A percentile compares a stretch with the other conserved stretches of the same genome.
Evolutionary conservation across 148 eudicot genomes (phyloP).

Genomic region (Amaranthus cruentus): DNA sequence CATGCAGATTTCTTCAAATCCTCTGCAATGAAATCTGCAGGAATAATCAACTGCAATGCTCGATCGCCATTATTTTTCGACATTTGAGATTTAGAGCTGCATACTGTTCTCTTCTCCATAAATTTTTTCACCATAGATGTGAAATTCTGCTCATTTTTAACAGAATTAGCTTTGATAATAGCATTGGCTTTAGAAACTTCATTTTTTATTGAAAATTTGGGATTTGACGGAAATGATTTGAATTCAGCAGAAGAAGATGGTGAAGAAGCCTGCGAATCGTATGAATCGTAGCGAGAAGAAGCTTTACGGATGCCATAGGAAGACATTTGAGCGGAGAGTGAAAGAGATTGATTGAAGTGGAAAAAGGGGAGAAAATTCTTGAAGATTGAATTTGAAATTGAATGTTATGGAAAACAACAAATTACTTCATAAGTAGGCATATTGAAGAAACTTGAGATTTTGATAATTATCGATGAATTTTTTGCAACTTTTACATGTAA

Average conservation of each 20-base stretch:
- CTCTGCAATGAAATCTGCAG: conserved; percentile 49
- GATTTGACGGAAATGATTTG: conserved; percentile 18
- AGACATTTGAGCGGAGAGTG: conserved; percentile 3
- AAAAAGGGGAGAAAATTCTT: conserved; percentile 12
- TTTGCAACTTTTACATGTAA: conserved; percentile 3
- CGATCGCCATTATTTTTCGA: background rate
- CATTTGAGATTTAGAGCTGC: conserved; percentile 14
- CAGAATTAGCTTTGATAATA: conserved; percentile 17
- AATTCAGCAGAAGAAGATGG: conserved; percentile 44
- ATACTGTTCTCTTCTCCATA: conserved; percentile 41
- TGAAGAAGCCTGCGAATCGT: conserved; percentile 34
- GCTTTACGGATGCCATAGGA: conserved; percentile 16
- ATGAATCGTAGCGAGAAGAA: conserved; percentile 55
- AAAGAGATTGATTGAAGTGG: background rate
- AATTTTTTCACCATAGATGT: conserved; percentile 65
- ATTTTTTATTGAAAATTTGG: conserved; percentile 14
- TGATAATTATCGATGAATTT: background rate
- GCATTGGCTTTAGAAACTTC: conserved; percentile 8
- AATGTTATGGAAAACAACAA: background rate
- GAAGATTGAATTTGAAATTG: conserved; percentile 10
- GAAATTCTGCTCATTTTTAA: conserved; percentile 45
- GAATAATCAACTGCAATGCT: conserved; percentile 29
- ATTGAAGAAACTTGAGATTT: background rate
- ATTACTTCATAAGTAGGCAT: background rate
- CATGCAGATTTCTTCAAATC: conserved; percentile 51